phyloP scores from a whole-genome alignment of 2,329 filamentous ascomycete genomes.

The Esteya vermicola region DNA sequence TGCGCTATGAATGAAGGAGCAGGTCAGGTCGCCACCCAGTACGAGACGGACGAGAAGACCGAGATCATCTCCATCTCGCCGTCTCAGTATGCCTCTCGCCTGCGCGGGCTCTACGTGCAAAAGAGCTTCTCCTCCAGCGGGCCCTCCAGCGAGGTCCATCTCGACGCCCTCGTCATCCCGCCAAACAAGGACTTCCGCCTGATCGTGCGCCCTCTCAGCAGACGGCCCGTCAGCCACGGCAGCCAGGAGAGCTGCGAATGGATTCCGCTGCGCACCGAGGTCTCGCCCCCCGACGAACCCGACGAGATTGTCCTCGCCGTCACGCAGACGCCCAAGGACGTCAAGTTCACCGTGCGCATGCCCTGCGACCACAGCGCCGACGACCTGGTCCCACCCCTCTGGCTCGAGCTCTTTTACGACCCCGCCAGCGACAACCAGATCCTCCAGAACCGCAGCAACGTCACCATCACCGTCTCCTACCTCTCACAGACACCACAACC shows the following conservation, averaged over 20 bases:
- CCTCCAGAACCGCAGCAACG: constrained; percentile 39
- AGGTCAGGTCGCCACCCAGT: constrained; percentile 13
- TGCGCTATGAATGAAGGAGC: constrained; percentile 28
- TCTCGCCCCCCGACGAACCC: constrained; percentile 34
- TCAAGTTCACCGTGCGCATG: constrained; percentile 44
- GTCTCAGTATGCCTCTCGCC: constrained; percentile 37
- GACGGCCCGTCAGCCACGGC: constrained; percentile 40
- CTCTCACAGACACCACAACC: constrained; percentile 29
- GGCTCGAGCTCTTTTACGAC: constrained; percentile 47
- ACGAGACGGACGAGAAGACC: constrained; percentile 35
- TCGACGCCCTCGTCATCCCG: constrained; percentile 33
- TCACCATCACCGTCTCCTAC: constrained; percentile 34
- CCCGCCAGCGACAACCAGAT: constrained; percentile 44
- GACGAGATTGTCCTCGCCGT: constrained; percentile 43
- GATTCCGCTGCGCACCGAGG: constrained; percentile 40
- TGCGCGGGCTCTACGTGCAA: constrained; percentile 30
- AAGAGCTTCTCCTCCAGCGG: constrained; percentile 22
- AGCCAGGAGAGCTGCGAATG: constrained; percentile 39
- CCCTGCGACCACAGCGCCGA: constrained; percentile 23
- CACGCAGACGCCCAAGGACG: constrained; percentile 44
- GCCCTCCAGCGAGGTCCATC: constrained; percentile 31
- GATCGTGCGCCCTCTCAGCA: constrained; percentile 37
- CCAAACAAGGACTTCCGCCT: constrained; percentile 39
- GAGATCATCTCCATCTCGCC: constrained; percentile 45
- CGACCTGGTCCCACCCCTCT: constrained; percentile 31